Base-by-base conservation (phyloP, 2,329 filamentous ascomycete genomes). In the Xylariaceae sp. region DNA sequence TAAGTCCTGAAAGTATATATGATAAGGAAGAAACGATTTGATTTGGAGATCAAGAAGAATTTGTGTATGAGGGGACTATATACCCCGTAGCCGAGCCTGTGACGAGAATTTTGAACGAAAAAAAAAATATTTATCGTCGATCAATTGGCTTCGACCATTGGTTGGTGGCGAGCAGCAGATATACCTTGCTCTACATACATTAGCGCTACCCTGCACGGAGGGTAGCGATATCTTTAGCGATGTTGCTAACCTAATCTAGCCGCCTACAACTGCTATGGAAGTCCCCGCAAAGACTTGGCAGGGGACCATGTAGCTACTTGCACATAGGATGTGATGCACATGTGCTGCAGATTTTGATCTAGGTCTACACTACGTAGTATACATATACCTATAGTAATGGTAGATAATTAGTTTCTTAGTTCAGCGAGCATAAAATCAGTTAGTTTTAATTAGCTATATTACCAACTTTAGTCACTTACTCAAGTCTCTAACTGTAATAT, bases 91-190 rank as follows among this genome's bases (percentile, higher is more conserved):
- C 49, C 48, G 44, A 48, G 52, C 53, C 53, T 55, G 57, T n/a
- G n/a, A n/a, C n/a, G n/a, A 52, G 41, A 23, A 42, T 3, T 32
- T 21, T 5, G 29, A 54, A 45, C 5, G 51, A 54, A 49, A 56
- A 50, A 59, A 60, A 61, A 66, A 65, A 64, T n/a, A 58, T 56
- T 65, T 62, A 54, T 57, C 43, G 55, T 54, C 46, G 44, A 51
- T 62, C 59, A 60, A 62, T 57, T 56, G 41, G 44, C 40, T 46
- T 21, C 45, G 47, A 41, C 52, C 51, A 68, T 67, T 68, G 66
- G 66, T 50, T 52, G 40, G 19, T 42, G 26, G 20, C n/a, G 45
- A 42, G 32, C 54, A 50, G 56, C 57, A n/a, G n/a, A n/a, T n/a
- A n/a, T n/a, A n/a, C n/a, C n/a, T n/a, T 48, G 55, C 48, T 41